Conservation (phyloP, 2,329 filamentous ascomycete species). For the Hypoxylon sp. region DNA sequence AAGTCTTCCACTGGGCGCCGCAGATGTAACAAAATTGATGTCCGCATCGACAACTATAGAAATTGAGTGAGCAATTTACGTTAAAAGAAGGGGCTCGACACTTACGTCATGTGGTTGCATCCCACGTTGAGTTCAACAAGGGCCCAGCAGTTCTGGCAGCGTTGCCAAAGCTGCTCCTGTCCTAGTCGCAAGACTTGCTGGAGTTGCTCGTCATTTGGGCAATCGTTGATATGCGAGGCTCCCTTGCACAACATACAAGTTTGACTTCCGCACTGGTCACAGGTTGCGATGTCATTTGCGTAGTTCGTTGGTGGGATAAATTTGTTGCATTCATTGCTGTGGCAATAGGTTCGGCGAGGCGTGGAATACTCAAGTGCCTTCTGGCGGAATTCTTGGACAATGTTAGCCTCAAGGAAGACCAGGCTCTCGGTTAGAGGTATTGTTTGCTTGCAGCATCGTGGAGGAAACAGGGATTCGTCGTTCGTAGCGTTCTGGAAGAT, state of each 20-base stretch:
- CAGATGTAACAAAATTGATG: constrained; percentile 54
- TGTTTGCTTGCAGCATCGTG: constrained; percentile 62
- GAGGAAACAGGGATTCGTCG: constrained; percentile 68
- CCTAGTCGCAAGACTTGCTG: constrained; percentile 59
- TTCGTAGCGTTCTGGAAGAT: constrained; percentile 59
- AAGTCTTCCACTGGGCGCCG: constrained; percentile 48
- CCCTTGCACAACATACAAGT: constrained; percentile 68
- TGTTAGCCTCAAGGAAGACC: constrained; percentile 53
- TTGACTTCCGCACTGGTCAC: constrained; percentile 55
- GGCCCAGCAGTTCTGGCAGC: constrained; percentile 60
- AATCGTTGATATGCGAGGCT: constrained; percentile 60
- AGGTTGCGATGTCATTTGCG: constrained; percentile 55
- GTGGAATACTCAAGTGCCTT: constrained; percentile 65
- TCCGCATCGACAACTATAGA: constrained; percentile 60
- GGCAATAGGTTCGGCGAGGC: constrained; percentile 65
- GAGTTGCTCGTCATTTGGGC: constrained; percentile 58
- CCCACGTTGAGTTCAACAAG: constrained; percentile 64
- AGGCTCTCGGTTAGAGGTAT: constrained; percentile 57
- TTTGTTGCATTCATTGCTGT: constrained; percentile 55
- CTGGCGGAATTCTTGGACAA: constrained; percentile 55
- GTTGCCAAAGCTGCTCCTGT: constrained; percentile 62
- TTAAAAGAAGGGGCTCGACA: constrained; percentile 35
- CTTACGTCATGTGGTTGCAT: constrained; percentile 70
- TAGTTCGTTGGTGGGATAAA: constrained; percentile 60
- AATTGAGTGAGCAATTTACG: constrained; percentile 1